Conservation (phyloP, 192 early-diverging fungal species). For the Gryganskiella cystojenkinii region DNA sequence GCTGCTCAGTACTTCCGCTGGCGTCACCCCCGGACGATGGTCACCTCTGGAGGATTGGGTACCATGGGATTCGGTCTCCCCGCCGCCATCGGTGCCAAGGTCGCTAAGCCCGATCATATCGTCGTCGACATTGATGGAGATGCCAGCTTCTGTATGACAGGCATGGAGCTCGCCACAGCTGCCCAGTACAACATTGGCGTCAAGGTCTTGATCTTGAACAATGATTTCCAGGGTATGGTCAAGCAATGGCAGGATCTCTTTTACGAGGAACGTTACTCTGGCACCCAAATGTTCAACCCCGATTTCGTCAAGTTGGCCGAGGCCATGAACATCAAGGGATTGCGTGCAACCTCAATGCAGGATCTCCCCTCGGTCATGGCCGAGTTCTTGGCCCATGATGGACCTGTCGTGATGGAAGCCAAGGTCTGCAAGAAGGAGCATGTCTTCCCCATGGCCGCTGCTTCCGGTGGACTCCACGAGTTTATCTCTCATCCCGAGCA, state of each 20-base stretch:
- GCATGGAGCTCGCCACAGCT: slow-evolving; percentile 98
- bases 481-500: slow-evolving; percentile 73
- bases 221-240: slow-evolving; percentile 99
- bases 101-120: slow-evolving; percentile 91
- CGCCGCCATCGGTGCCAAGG: slow-evolving; percentile 97
- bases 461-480: slow-evolving; percentile 94
- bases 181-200: slow-evolving; percentile 98
- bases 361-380: slow-evolving; percentile 88
- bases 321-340: slow-evolving; percentile 89
- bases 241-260: slow-evolving; percentile 96
- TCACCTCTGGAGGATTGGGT: slow-evolving; percentile 97
- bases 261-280: slow-evolving; percentile 96
- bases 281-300: slow-evolving; percentile 95
- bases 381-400: slow-evolving; percentile 88
- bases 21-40: slow-evolving; percentile 87
- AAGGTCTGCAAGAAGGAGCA: slow-evolving; percentile 93
- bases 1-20: slow-evolving; percentile 96
- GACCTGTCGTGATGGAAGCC: slow-evolving; percentile 93
- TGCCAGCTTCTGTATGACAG: slow-evolving; percentile 98
- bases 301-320: slow-evolving; percentile 99
- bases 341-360: slow-evolving; percentile 85
- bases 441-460: slow-evolving; percentile 98
- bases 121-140: slow-evolving; percentile 99
- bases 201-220: slow-evolving; percentile 97
- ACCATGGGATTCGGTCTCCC: slow-evolving; percentile 99